A percentile compares a stretch with the other conserved stretches of the same genome.
Evolutionary conservation across 768 basidiomycete genomes (phyloP).

Genomic region (Suillus cothurnatus): DNA sequence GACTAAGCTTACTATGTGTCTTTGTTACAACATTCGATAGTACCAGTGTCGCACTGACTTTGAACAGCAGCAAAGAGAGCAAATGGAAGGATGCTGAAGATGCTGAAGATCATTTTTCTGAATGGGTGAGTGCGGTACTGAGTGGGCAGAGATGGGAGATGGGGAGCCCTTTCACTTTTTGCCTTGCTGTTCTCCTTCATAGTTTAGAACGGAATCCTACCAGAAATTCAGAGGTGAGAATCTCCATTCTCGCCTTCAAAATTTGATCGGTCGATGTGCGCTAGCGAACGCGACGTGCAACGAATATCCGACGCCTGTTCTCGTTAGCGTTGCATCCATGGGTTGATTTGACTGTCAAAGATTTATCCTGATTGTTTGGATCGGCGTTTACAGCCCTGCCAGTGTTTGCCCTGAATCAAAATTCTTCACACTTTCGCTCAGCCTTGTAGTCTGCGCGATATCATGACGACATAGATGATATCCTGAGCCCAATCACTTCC

Average conservation of each 20-base stretch:
- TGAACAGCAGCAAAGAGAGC: no score
- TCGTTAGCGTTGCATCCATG: no score
- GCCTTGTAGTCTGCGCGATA: no score
- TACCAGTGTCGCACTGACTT: conserved; percentile 7
- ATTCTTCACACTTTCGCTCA: not conserved
- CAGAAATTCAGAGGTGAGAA: not conserved
- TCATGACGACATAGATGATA: no score
- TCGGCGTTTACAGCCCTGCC: not conserved
- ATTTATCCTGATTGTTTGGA: not conserved
- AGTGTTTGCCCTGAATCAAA: not conserved
- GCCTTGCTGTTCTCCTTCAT: not conserved
- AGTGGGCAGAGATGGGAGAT: not conserved
- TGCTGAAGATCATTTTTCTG: not conserved
- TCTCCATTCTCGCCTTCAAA: not conserved
- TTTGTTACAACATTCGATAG: not conserved
- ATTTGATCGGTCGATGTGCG: not conserved
- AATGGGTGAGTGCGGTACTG: no score
- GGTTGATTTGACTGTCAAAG: not conserved
- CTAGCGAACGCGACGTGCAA: not conserved
- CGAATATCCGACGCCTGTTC: not conserved
- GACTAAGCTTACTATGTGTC: not conserved
- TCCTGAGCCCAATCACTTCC: not conserved
- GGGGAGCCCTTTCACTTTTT: not conserved
- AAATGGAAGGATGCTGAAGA: no score
- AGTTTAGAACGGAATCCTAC: not conserved